phyloP scores from a whole-genome alignment of 352 stramenopile genomes.

The Phytophthora sansomeana region DNA sequence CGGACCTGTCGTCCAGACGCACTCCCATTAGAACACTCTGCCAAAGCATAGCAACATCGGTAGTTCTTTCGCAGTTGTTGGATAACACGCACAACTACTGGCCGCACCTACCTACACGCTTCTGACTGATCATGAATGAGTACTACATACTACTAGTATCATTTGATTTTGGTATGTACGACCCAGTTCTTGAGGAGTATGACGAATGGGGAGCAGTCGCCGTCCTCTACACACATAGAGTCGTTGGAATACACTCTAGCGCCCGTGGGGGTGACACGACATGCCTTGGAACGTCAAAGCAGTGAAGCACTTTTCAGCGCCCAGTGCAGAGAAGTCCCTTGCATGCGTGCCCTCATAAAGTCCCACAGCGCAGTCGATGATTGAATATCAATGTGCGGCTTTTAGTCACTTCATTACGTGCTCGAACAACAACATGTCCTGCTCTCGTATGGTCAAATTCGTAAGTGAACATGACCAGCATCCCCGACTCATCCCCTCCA shows the following conservation, averaged over 20 bases:
- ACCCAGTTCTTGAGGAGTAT: slow-evolving; percentile 85
- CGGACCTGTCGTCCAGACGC: slow-evolving; percentile 20
- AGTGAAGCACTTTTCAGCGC: slow-evolving; percentile 44
- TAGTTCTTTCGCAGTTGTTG: too few species aligned
- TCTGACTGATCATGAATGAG: too few species aligned
- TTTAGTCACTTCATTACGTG: too few species aligned
- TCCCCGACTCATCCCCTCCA: too few species aligned
- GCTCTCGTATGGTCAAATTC: too few species aligned
- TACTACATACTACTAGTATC: too few species aligned
- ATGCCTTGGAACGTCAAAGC: slow-evolving; percentile 30
- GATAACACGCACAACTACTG: too few species aligned
- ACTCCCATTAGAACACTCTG: slow-evolving; percentile 4
- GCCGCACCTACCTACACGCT: too few species aligned
- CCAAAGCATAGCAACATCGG: neutral
- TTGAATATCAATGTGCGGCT: too few species aligned
- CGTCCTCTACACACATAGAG: slow-evolving; percentile 88
- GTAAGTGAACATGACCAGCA: too few species aligned
- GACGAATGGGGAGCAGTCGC: slow-evolving; percentile 53
- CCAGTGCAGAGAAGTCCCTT: slow-evolving; percentile 31
- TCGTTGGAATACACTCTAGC: slow-evolving; percentile 57
- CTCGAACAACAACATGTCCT: too few species aligned
- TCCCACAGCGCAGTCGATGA: slow-evolving; percentile 38
- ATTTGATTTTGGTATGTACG: slow-evolving; percentile 56
- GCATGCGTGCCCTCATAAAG: slow-evolving; percentile 33
- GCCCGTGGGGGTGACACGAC: slow-evolving; percentile 43